Base-by-base conservation (phyloP, 2,329 filamentous ascomycete species). In the Penicillium sp. region DNA sequence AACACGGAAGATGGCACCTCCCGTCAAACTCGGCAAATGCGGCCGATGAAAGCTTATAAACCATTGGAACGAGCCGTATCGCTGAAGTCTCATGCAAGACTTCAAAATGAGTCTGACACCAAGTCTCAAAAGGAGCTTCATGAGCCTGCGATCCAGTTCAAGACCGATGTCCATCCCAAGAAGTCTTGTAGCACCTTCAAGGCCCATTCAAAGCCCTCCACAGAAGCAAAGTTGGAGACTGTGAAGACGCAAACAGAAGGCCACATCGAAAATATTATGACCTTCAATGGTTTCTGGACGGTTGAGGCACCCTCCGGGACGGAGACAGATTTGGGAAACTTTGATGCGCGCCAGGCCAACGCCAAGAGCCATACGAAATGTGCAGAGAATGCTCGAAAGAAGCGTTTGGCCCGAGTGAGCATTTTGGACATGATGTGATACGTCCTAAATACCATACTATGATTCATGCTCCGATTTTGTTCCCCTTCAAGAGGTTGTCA, bases 361-460 rank as follows among this genome's bases (percentile, higher is more conserved):
- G 18, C n/a, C 4, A 41, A 60, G 24, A 19, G 13, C 14, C 24
- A 14, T 16, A 54, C 37, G 47, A 33, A 53, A 10, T 22, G 16
- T 50, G 13, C 6, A 10, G 46, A 55, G 50, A 39, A 50, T 54
- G 19, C 44, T 54, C 60, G 44, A 35, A 71, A 70, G 59, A 74
- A 75, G 58, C 62, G 70, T 13, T 59, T 74, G 24, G 50, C 69
- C 24, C 72, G 73, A 35, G 73, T 75, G 18, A 75, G 73, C 62
- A 66, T 75, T 35, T 16, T 76, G 49, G 73, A 75, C 58, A 59
- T 75, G 61, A 69, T 66, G 50, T 60, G 35, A 16, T 16, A 50
- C 18, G 13, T 36, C 47, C 19, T 2, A 22, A 22, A 65, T 64
- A 62, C 54, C 40, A 41, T 50, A 55, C 44, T 39, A 44, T 33